These are phyloP conservation scores for Blastobotrys illinoisensis DNA, from an alignment of 1,139 yeast genomes.

Conservation along the genomic window DNA sequence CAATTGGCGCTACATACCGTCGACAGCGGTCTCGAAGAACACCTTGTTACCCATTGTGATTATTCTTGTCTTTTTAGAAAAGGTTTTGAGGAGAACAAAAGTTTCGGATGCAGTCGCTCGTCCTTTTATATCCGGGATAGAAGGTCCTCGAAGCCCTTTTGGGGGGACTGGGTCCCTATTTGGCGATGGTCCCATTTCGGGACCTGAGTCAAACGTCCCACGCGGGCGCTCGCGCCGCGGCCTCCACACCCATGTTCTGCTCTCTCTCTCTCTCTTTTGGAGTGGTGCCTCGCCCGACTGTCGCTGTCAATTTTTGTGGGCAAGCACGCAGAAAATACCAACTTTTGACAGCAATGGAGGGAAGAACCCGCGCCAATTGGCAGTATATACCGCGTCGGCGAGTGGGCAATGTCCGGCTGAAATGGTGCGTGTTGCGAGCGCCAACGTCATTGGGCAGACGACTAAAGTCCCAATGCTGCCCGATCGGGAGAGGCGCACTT, in stretches of 20 bases:
- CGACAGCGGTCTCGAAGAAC: constrained; percentile 71
- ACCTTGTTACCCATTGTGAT: constrained; percentile 44
- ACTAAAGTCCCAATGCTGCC: neutral
- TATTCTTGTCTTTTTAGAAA: constrained; percentile 14
- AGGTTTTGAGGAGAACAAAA: constrained; percentile 8
- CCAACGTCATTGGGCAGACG: neutral
- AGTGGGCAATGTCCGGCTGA: too few relatives aligned
- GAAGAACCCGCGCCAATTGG: too few relatives aligned
- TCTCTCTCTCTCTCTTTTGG: too few relatives aligned
- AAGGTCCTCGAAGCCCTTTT: neutral
- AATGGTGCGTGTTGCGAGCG: too few relatives aligned
- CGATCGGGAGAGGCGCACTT: neutral
- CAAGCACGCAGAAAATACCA: too few relatives aligned
- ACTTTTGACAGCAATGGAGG: too few relatives aligned
- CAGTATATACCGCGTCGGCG: too few relatives aligned
- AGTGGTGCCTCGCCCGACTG: too few relatives aligned
- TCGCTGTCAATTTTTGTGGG: too few relatives aligned
- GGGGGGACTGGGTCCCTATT: neutral
- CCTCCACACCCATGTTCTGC: neutral
- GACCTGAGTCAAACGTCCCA: neutral
- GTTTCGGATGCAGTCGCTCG: neutral
- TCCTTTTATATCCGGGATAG: neutral
- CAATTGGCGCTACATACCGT: constrained; percentile 39
- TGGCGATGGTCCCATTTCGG: neutral
- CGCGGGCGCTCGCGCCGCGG: neutral